A percentile compares a stretch with the other conserved stretches of the same genome.
These are phyloP conservation scores for Bauhinia variegata DNA, from an alignment of 306 rosid species.

Conservation along the genomic window DNA sequence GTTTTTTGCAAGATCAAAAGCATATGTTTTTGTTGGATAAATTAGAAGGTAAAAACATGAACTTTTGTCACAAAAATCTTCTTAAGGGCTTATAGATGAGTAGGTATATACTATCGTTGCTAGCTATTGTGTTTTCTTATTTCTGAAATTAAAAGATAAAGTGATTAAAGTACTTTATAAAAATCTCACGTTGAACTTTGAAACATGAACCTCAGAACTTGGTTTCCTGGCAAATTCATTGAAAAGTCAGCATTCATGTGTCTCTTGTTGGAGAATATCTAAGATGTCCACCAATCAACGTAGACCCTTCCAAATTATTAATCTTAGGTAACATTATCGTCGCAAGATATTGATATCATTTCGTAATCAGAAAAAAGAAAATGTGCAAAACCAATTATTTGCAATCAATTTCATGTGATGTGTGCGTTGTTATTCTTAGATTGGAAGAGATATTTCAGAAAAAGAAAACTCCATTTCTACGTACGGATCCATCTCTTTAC, in stretches of 20 bases:
- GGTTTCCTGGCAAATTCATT: no score
- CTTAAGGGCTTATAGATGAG: no score
- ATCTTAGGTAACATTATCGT: not conserved
- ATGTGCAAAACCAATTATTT: conserved; percentile 9
- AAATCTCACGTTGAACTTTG: no score
- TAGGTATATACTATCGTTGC: not conserved
- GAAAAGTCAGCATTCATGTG: not conserved
- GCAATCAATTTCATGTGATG: conserved; percentile 2
- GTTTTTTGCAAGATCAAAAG: no score
- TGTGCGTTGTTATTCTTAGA: not conserved
- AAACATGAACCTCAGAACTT: no score
- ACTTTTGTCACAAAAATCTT: no score
- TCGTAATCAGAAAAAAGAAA: conserved; percentile 1
- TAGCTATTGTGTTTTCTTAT: no score
- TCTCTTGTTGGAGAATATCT: conserved; percentile 2
- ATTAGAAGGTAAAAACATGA: no score
- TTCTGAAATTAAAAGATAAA: no score
- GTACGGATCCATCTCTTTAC: not conserved
- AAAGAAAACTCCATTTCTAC: not conserved
- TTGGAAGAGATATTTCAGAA: not conserved
- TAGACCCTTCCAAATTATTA: no score
- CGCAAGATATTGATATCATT: no score
- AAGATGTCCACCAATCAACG: not conserved
- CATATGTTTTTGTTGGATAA: conserved; percentile 30
- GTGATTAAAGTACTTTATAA: no score